Evolutionary conservation across 2,329 filamentous ascomycete genomes (phyloP).

Genomic region (Coniella lustricola): DNA sequence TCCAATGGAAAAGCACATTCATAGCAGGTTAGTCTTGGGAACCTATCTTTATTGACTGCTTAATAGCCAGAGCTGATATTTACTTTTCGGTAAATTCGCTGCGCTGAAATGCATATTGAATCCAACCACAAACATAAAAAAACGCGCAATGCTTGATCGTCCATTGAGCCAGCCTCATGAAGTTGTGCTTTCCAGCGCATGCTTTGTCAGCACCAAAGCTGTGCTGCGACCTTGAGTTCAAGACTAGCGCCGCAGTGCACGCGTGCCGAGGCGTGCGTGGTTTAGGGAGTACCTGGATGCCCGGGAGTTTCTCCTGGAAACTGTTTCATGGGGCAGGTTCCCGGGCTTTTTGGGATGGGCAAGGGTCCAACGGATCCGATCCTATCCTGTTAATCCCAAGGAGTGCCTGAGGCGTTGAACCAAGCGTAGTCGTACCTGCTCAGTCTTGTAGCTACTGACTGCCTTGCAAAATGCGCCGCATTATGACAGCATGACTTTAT

Average conservation of each 20-base stretch:
- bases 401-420: no score
- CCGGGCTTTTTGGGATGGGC: no score
- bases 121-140: neutral
- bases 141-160: neutral
- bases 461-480: constrained; percentile 1
- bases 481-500: constrained; percentile 14
- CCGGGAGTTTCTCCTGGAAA: constrained; percentile 2
- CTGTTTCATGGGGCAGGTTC: neutral
- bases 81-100: no score
- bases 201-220: no score
- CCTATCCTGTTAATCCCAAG: no score
- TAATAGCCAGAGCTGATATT: no score
- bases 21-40: no score
- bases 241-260: neutral
- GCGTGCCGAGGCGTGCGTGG: neutral
- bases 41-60: neutral
- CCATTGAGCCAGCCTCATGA: neutral
- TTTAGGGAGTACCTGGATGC: neutral
- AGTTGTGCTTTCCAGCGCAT: neutral
- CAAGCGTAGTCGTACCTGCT: no score
- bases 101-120: no score
- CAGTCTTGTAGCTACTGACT: no score
- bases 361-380: no score
- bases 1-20: neutral
- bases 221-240: neutral